Percentiles rank a stretch among this genome's conserved stretches.
These are phyloP conservation scores for Phytophthora sp. DNA, from an alignment of 352 stramenopile species.

Conservation along the genomic window DNA sequence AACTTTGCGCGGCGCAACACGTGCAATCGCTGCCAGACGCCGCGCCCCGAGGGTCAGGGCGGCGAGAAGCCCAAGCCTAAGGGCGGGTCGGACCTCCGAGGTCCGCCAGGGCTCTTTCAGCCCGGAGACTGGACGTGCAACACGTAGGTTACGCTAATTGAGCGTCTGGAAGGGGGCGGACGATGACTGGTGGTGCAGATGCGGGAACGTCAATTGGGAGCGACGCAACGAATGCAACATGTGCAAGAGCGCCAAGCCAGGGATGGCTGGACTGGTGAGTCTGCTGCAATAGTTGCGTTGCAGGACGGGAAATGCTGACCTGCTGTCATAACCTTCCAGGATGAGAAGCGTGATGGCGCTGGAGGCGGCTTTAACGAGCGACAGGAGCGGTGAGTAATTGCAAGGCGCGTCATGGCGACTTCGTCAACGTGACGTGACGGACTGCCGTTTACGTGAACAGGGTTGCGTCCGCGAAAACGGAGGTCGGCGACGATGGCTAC, in stretches of 20 bases:
- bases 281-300: too few species aligned
- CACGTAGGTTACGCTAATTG: slow-evolving; percentile 57
- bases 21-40: slow-evolving; percentile 85
- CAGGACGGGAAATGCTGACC: slow-evolving; percentile 5
- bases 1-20: slow-evolving; percentile 83
- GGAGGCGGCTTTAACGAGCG: slow-evolving; percentile 87
- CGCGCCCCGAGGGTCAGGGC: slow-evolving; percentile 49
- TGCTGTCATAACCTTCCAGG: too few species aligned
- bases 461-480: slow-evolving; percentile 73
- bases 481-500: slow-evolving; percentile 87
- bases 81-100: slow-evolving; percentile 44
- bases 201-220: slow-evolving; percentile 90
- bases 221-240: slow-evolving; percentile 87
- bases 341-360: slow-evolving; percentile 79
- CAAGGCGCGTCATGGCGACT: too few species aligned
- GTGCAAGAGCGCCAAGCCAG: slow-evolving; percentile 83
- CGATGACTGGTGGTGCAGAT: too few species aligned
- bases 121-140: slow-evolving; percentile 82
- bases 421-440: not conserved
- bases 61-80: slow-evolving; percentile 35
- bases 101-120: slow-evolving; percentile 80
- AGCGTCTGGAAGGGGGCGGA: too few species aligned
- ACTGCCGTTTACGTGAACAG: slow-evolving; percentile 20
- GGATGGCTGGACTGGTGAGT: slow-evolving; percentile 63
- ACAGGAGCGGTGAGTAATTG: slow-evolving; percentile 65